Conservation (phyloP, 208 protist species). For the Leptomonas pyrrhocoris region DNA sequence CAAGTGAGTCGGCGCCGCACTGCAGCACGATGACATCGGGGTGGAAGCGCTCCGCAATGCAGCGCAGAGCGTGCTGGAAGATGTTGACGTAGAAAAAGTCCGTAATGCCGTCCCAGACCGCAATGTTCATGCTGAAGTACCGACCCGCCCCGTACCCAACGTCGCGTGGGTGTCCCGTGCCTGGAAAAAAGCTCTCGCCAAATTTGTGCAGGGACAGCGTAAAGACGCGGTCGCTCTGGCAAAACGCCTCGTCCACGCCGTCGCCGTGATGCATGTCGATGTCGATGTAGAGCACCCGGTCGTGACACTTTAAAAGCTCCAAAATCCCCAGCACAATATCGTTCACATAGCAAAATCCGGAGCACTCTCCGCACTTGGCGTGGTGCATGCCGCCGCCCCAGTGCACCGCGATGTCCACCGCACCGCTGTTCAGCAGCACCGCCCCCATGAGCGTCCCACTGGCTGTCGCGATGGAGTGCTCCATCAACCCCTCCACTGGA, state of each 20-base stretch:
- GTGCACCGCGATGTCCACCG: conserved; percentile 95
- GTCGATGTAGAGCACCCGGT: conserved; percentile 99
- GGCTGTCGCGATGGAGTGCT: conserved; percentile 84
- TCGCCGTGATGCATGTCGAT: conserved; percentile 99
- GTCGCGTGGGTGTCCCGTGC: conserved; percentile 93
- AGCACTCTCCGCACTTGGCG: conserved; percentile 96
- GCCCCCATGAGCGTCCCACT: conserved; percentile 88
- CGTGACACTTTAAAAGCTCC: conserved; percentile 98
- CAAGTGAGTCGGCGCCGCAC: conserved; percentile 98
- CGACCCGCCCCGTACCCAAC: conserved; percentile 79
- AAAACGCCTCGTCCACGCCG: conserved; percentile 99
- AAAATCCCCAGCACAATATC: conserved; percentile 99
- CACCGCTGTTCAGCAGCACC: conserved; percentile 81
- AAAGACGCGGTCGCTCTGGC: conserved; percentile 98
- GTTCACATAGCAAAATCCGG: conserved; percentile 99
- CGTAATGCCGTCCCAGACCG: conserved; percentile 89
- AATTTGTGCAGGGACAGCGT: conserved; percentile 99
- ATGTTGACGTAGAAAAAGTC: conserved; percentile 89
- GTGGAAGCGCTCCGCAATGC: conserved; percentile 54
- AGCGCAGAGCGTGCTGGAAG: conserved; percentile 73
- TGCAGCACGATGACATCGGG: conserved; percentile 98
- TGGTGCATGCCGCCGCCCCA: conserved; percentile 99
- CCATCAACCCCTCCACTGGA: conserved; percentile 85
- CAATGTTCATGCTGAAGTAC: conserved; percentile 90
- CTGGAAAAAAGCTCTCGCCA: conserved; percentile 98